Evolutionary conservation across 305 asterid genomes (phyloP), one percentile per base, ranked within the genome.

Genomic region (Stenogyne calaminthoides): DNA sequence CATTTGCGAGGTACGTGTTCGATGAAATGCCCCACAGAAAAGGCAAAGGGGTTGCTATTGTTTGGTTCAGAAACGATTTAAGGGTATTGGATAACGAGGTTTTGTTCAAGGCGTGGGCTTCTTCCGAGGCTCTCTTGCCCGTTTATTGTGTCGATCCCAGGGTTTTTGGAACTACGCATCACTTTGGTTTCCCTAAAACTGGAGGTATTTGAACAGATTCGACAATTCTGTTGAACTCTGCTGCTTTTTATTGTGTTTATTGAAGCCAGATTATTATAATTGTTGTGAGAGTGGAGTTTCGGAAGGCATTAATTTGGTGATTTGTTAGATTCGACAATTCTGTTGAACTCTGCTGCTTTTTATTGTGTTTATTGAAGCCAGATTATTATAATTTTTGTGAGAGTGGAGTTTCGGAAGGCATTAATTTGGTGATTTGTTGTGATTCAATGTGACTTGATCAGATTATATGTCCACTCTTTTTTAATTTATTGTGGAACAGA

Each of bases 41-140:
- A 76, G 96, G 97, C 7, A 90, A 82, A 80, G 97, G n/a, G 97
- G 92, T 85, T 11, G 86, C 91, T 1, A 90, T 94, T 72, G 92
- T 90, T 79, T 94, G 97, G 97, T 94, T 91, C 75, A 84, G 97
- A 76, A 91, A 88, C 67, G 99, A 94, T 79, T 80, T 94, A 84
- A 88, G 99, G 55, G 76, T 91, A 0, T 52, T 88, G 84, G 99
- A 94, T 52, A 91, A 94, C 67, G 99, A 94, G 82, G 95, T 69
- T 72, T 65, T 94, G 88, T 78, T 77, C 66, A 84, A 69, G 84
- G 99, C 97, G 2, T 94, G 96, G 96, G 60, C 67, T 74, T 90
- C 92, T 0, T 94, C 99, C 57, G 89, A 90, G 80, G 81, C 79
- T 52, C 81, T 94, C 57, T 81, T 94, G 81, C 97, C 97, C 59